phyloP scores from a whole-genome alignment of 2,329 filamentous ascomycete genomes.

The Aquanectria penicillioides region DNA sequence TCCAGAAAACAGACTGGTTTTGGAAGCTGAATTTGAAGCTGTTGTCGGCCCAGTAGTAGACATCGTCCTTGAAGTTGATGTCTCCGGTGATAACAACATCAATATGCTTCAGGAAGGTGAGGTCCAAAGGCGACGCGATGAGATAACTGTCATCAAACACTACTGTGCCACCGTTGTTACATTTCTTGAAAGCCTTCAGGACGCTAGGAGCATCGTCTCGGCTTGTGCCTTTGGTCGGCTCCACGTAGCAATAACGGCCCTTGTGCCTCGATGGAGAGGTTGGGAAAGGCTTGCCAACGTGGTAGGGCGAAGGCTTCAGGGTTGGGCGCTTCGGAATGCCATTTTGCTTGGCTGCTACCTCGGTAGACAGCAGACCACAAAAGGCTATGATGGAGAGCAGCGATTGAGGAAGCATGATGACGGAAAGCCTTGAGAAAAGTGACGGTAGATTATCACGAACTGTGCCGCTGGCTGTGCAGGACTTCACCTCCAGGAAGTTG shows the following conservation, averaged over 20 bases:
- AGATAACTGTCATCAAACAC: constrained; percentile 69
- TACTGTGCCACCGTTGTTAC: constrained; percentile 71
- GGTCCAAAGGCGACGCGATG: constrained; percentile 71
- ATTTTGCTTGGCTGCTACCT: constrained; percentile 2
- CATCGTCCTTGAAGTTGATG: constrained; percentile 72
- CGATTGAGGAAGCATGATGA: constrained; percentile 9
- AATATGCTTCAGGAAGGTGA: constrained; percentile 71
- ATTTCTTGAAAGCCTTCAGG: constrained; percentile 47
- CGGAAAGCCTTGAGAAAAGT: background rate
- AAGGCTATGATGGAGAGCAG: constrained; percentile 23
- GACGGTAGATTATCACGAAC: too few relatives aligned
- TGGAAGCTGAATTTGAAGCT: constrained; percentile 73
- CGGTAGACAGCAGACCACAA: constrained; percentile 25
- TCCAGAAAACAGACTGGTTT: constrained; percentile 62
- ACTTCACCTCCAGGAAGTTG: background rate
- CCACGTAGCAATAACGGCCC: constrained; percentile 32
- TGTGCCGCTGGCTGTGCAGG: too few relatives aligned
- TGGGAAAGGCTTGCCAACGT: constrained; percentile 29
- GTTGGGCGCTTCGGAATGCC: constrained; percentile 31
- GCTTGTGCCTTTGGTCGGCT: constrained; percentile 21
- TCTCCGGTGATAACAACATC: constrained; percentile 68
- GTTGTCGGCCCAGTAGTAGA: constrained; percentile 74
- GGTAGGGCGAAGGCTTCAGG: constrained; percentile 30
- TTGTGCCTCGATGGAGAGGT: constrained; percentile 26
- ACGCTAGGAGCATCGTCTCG: constrained; percentile 32